Percentiles rank a stretch among this genome's conserved stretches.
Evolutionary conservation across 2,329 filamentous ascomycete genomes (phyloP).

Genomic region (Microsporum audouinii): DNA sequence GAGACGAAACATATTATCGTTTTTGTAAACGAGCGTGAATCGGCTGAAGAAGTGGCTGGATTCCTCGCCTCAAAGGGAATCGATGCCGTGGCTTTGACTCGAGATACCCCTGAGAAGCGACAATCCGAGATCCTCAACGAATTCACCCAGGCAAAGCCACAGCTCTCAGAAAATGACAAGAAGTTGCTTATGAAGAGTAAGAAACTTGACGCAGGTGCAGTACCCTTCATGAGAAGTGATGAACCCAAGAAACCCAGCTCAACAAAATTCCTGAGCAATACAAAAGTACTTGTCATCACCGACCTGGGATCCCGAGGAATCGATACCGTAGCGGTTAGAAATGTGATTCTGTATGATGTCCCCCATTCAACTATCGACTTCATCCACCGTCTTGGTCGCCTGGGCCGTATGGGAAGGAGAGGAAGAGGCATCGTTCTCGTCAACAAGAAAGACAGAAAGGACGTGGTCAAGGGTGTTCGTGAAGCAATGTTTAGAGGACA

Average conservation of each 20-base stretch:
- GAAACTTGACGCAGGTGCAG: conserved; percentile 9
- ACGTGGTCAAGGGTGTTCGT: conserved; percentile 83
- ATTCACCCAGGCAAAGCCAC: conserved; percentile 48
- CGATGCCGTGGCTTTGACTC: conserved; percentile 70
- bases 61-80: conserved; percentile 79
- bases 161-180: conserved; percentile 22
- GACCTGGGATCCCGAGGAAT: conserved; percentile 88
- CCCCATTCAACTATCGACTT: conserved; percentile 97
- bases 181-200: conserved; percentile 11
- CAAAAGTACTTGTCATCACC: conserved; percentile 86
- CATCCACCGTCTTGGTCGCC: conserved; percentile 85
- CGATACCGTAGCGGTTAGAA: conserved; percentile 79
- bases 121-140: conserved; percentile 63
- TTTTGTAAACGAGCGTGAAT: conserved; percentile 93
- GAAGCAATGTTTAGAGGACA: conserved; percentile 78
- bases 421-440: conserved; percentile 84
- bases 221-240: conserved; percentile 13
- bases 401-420: conserved; percentile 82
- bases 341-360: conserved; percentile 94
- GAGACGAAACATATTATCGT: conserved; percentile 79
- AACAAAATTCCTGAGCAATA: conserved; percentile 41
- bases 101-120: conserved; percentile 69
- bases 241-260: conserved; percentile 1
- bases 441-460: conserved; percentile 76
- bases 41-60: conserved; percentile 65